These are phyloP conservation scores for Trametes polyzona DNA, from an alignment of 1,284 basidiomycete species.

Conservation along the genomic window DNA sequence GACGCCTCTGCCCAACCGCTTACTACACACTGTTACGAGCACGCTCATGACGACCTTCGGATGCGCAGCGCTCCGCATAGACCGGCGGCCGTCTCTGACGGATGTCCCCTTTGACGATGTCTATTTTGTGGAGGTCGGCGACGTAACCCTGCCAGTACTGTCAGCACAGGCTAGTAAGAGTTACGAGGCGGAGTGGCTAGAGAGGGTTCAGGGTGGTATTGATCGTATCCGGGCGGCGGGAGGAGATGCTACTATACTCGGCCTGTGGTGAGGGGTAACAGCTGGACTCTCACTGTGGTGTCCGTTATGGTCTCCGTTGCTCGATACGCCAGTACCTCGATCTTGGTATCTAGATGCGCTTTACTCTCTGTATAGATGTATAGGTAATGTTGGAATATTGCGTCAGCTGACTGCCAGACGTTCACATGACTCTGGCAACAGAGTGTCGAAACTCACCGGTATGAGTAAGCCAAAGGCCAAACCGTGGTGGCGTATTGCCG, in stretches of 20 bases:
- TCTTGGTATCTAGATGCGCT: not conserved
- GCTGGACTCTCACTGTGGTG: not conserved
- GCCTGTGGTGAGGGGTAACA: conserved; percentile 33
- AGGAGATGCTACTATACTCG: conserved; percentile 36
- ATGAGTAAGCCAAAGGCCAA: too few species aligned
- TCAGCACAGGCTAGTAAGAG: conserved; percentile 1
- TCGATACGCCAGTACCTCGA: too few species aligned
- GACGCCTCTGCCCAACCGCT: conserved; percentile 22
- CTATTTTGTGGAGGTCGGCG: conserved; percentile 47
- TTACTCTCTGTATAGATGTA: too few species aligned
- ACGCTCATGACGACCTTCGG: conserved; percentile 38
- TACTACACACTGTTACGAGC: conserved; percentile 31
- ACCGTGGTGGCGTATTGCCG: not conserved
- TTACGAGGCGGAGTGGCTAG: conserved; percentile 29
- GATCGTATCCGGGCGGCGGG: conserved; percentile 39
- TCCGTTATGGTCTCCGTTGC: too few species aligned
- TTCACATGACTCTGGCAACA: too few species aligned
- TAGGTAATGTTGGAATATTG: too few species aligned
- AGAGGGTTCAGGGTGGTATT: conserved; percentile 41
- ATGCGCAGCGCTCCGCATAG: conserved; percentile 51
- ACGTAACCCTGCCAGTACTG: conserved; percentile 21
- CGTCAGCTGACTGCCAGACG: too few species aligned
- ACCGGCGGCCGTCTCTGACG: conserved; percentile 60
- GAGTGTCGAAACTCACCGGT: too few species aligned
- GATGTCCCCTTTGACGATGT: conserved; percentile 56